phyloP scores from a whole-genome alignment of 352 stramenopile genomes.

The Globisporangium paddicum region DNA sequence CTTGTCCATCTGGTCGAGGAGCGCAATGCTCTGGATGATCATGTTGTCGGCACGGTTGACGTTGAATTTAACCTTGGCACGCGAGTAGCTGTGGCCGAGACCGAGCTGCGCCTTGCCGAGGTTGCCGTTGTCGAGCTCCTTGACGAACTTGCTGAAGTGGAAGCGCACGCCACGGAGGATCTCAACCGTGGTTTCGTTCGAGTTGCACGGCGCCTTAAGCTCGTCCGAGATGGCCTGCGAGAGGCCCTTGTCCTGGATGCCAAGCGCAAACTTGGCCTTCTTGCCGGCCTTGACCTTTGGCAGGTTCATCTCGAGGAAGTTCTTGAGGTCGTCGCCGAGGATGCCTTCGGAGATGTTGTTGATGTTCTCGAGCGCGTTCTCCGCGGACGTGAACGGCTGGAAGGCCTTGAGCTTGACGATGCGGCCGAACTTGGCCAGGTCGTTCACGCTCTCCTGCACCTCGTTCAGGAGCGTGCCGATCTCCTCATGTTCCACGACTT shows the following conservation, averaged over 20 bases:
- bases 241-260: slow-evolving; percentile 93
- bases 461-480: slow-evolving; percentile 87
- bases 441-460: slow-evolving; percentile 91
- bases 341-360: slow-evolving; percentile 97
- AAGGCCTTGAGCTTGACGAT: slow-evolving; percentile 99
- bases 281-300: slow-evolving; percentile 94
- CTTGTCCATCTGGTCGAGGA: slow-evolving; percentile 99
- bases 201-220: slow-evolving; percentile 92
- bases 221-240: slow-evolving; percentile 95
- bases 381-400: slow-evolving; percentile 97
- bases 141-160: slow-evolving; percentile 98
- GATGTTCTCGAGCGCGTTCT: slow-evolving; percentile 99
- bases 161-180: slow-evolving; percentile 95
- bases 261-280: slow-evolving; percentile 87
- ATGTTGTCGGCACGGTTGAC: slow-evolving; percentile 99
- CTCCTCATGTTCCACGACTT: slow-evolving; percentile 98
- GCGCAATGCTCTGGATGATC: slow-evolving; percentile 99
- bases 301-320: slow-evolving; percentile 99
- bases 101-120: slow-evolving; percentile 98
- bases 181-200: slow-evolving; percentile 97
- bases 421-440: slow-evolving; percentile 94
- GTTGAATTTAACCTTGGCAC: slow-evolving; percentile 99
- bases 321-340: slow-evolving; percentile 92
- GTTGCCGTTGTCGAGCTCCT: slow-evolving; percentile 95
- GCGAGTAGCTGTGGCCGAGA: slow-evolving; percentile 99